A percentile compares a stretch with the other conserved stretches of the same genome.
Evolutionary conservation across 2,329 filamentous ascomycete genomes (phyloP).

Genomic region (Colletotrichum scovillei): DNA sequence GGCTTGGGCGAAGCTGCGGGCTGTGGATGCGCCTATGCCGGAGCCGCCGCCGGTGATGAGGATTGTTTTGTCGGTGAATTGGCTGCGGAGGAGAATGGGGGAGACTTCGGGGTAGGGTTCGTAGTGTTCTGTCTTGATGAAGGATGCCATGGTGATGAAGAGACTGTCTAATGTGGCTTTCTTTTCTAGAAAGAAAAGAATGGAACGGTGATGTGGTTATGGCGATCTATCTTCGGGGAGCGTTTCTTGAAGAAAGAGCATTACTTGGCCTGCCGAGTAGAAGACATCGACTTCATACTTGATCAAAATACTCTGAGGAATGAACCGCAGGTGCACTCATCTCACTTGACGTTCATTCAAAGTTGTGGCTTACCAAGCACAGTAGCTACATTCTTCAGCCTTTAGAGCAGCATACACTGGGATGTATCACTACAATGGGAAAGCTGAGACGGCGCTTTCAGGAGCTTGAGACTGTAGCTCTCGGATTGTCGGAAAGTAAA

Average conservation of each 20-base stretch:
- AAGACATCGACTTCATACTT: neutral
- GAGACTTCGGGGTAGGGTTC: neutral
- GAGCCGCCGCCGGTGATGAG: neutral
- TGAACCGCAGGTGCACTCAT: neutral
- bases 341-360: neutral
- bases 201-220: no score
- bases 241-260: no score
- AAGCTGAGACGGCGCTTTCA: neutral
- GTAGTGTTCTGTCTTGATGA: neutral
- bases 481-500: neutral
- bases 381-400: neutral
- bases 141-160: neutral
- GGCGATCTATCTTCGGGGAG: no score
- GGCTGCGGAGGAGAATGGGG: no score
- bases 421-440: neutral
- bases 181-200: no score
- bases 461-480: neutral
- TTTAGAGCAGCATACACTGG: neutral
- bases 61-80: neutral
- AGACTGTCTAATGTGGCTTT: neutral
- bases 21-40: conserved; percentile 67
- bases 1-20: conserved; percentile 62
- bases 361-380: neutral
- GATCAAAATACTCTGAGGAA: neutral
- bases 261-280: no score